Conservation (phyloP, 345 rosid genomes). For the Salix suchowensis region DNA sequence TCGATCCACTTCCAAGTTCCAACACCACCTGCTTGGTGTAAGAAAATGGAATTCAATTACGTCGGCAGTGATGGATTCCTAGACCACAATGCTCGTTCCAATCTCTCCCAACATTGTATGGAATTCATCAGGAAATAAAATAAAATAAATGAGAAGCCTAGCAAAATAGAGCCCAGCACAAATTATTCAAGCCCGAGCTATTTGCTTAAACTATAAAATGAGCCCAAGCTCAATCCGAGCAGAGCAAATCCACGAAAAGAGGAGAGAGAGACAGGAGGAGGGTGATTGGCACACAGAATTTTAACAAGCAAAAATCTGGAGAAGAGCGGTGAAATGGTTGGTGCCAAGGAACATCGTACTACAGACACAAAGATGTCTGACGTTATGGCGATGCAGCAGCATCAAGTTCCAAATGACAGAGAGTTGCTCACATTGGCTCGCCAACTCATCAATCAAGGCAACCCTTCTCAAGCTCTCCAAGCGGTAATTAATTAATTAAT, state of each 20-base stretch:
- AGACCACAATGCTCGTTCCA: no score
- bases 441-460: constrained; percentile 64
- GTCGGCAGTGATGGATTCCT: neutral
- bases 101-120: neutral
- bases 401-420: constrained; percentile 16
- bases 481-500: constrained; percentile 40
- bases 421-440: constrained; percentile 67
- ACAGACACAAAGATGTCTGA: constrained; percentile 37
- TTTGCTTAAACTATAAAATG: neutral
- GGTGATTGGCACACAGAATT: neutral
- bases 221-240: neutral
- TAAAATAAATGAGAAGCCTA: neutral
- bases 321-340: constrained; percentile 8
- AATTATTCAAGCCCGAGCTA: neutral
- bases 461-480: constrained; percentile 86
- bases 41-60: neutral
- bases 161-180: neutral
- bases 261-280: neutral
- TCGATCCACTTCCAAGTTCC: neutral
- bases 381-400: constrained; percentile 4
- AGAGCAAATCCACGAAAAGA: neutral
- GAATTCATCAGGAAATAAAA: neutral
- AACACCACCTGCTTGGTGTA: neutral
- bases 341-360: constrained; percentile 36
- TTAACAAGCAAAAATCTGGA: neutral